phyloP scores from a whole-genome alignment of 805 yeast genomes.

The Wickerhamomyces strasburgensis region DNA sequence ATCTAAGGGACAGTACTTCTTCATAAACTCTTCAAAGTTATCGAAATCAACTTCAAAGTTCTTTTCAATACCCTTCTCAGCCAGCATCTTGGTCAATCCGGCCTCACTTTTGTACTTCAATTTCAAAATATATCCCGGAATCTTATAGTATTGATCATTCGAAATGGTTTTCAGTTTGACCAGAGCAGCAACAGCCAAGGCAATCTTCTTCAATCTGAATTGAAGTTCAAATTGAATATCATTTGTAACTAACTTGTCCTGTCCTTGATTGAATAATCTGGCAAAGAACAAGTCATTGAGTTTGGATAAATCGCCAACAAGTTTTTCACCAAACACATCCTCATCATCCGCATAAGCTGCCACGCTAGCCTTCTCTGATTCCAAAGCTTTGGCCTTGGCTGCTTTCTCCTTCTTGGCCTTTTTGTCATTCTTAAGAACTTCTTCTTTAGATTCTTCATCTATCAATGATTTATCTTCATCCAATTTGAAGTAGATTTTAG shows the following conservation, averaged over 20 bases:
- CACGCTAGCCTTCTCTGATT: slow-evolving; percentile 42
- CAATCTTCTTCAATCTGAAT: slow-evolving; percentile 21
- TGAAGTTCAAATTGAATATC: slow-evolving; percentile 23
- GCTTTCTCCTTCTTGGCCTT: slow-evolving; percentile 55
- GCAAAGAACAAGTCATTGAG: slow-evolving; percentile 40
- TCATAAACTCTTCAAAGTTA: slow-evolving; percentile 11
- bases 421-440: slow-evolving; percentile 33
- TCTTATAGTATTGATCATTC: slow-evolving; percentile 13
- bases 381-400: slow-evolving; percentile 41
- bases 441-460: slow-evolving; percentile 9
- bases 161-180: slow-evolving; percentile 20
- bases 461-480: slow-evolving; percentile 17
- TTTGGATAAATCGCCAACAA: slow-evolving; percentile 38
- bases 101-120: slow-evolving; percentile 18
- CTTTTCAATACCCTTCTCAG: slow-evolving; percentile 23
- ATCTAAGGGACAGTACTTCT: slow-evolving; percentile 9
- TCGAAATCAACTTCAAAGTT: slow-evolving; percentile 19
- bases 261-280: slow-evolving; percentile 37
- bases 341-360: slow-evolving; percentile 40
- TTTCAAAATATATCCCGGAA: slow-evolving; percentile 17
- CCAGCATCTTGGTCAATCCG: slow-evolving; percentile 21
- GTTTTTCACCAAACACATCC: slow-evolving; percentile 56
- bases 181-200: slow-evolving; percentile 19
- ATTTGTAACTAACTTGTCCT: slow-evolving; percentile 30
- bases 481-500: slow-evolving; percentile 42